Evolutionary conservation across 306 rosid genomes (phyloP), one percentile per base, ranked within the genome.

Genomic region (Vigna angularis): DNA sequence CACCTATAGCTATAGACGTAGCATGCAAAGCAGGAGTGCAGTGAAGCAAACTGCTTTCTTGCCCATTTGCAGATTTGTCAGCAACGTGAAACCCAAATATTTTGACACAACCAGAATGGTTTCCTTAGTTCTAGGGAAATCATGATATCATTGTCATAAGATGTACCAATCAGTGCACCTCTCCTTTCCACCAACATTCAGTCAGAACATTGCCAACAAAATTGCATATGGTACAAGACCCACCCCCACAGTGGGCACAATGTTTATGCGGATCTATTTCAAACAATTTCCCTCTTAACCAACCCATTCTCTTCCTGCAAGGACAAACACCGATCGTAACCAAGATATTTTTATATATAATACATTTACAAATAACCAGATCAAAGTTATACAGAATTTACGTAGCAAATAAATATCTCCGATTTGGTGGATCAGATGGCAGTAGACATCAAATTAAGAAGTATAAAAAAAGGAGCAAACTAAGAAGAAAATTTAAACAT

Each of bases 301-400:
- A 78, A 82, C 49, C 79, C 88, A 63, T 73, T 87, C 79, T 85
- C 89, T 79, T 84, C 96, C 96, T 91, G 96, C 89, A 76, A 79
- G 62, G 56, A 84, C 55, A 45, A 45, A 12, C 16, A 12, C 28
- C 58, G 66, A 73, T 63, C 66, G 57, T 68, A 86, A 65, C 50
- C 32, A 70, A 53, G 68, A 55, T 47, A 48, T 34, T 5, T 34
- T 4, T 34, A 34, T 34, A 34, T 34, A 34, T 34, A 34, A 34
- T 66, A 42, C 16, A 73, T 34, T 50, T 57, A 74, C 58, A 74
- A 49, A 74, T 68, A 50, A 22, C 24, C 32, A 26, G 28, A 17
- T 68, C 59, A 81, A 48, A 59, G 18, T 24, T 14, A 49, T 47
- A 22, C 45, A 47, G 20, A 66, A 65, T 45, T 49, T 30, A 30